Evolutionary conservation across 345 rosid genomes (phyloP), one percentile per base, ranked within the genome.

Genomic region (Boechera divaricarpa): DNA sequence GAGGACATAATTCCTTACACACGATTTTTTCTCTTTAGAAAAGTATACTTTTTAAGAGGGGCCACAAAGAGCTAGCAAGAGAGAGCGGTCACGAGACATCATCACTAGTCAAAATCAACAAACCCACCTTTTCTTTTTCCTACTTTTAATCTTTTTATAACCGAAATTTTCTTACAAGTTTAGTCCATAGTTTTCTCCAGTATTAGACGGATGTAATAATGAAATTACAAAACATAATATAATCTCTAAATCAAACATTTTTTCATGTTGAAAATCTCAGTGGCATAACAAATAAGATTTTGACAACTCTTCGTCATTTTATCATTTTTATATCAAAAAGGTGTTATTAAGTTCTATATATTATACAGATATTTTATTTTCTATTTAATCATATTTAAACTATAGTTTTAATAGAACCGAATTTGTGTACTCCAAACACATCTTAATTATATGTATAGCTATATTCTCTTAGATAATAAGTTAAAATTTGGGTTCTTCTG

Each of bases 101-200:
- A 73, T 78, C 57, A 79, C 78, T 79, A 73, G 82, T 79, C 78
- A 79, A 79, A 77, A 79, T 72, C 78, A 73, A 68, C 65, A 60
- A 36, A 67, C 78, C 63, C 78, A 67, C 78, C 67, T 73, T 60
- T 60, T 60, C 21, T 72, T 67, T 71, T 71, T 59, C 59, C 28
- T 59, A 21, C 76, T 66, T 66, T 66, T 58, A 48, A 58, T 56
- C 60, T 57, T 70, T 70, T 64, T 71, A 47, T 71, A 47, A 64
- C 49, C 41, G 7, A 64, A n/a, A 6, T 7, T 56, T 57, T 64
- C 47, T 29, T 41, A 51, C 21, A 68, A 68, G 69, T 60, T 70
- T 36, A 60, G 21, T 61, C 70, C 26, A 69, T 7, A 31, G 18
- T 53, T 70, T 77, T 70, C 52, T 70, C 66, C 42, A 33, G 26